These are phyloP conservation scores for Decorospora gaudefroyi DNA, from an alignment of 2,329 filamentous ascomycete genomes.

Conservation along the genomic window DNA sequence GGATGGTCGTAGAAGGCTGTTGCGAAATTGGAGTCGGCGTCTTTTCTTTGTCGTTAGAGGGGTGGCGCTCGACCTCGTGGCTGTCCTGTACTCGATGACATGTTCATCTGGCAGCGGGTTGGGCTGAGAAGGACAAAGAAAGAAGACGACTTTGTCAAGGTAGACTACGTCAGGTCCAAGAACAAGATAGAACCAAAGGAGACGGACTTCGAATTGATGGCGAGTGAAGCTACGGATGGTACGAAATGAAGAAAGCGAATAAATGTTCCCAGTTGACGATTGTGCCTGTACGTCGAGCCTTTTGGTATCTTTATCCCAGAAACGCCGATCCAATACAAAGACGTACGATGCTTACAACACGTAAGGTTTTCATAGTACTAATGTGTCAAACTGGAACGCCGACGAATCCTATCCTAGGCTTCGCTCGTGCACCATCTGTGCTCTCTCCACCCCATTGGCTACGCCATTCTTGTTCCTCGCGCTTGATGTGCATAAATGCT, in stretches of 20 bases:
- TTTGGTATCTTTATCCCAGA: too few relatives aligned
- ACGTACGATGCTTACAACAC: too few relatives aligned
- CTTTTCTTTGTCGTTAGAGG: background rate
- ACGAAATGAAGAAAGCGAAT: too few relatives aligned
- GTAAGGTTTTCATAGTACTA: too few relatives aligned
- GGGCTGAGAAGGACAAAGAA: background rate
- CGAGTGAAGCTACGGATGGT: too few relatives aligned
- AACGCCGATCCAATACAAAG: too few relatives aligned
- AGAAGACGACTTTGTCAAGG: background rate
- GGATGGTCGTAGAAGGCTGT: background rate
- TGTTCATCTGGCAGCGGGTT: background rate
- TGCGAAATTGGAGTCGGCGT: background rate
- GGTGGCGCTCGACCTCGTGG: background rate
- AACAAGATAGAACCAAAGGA: too few relatives aligned
- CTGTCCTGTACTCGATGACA: background rate
- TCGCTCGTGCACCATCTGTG: constrained; percentile 55
- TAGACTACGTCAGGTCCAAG: background rate
- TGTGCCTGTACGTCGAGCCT: too few relatives aligned
- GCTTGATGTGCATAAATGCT: constrained; percentile 70
- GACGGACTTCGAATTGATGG: too few relatives aligned
- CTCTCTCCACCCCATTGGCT: constrained; percentile 72
- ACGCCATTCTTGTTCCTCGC: constrained; percentile 72
- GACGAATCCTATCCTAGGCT: constrained; percentile 54
- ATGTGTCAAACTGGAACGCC: constrained; percentile 53
- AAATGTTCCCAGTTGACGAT: too few relatives aligned